phyloP scores from a whole-genome alignment of 2,329 filamentous ascomycete genomes.

The Aspergillus sp. region DNA sequence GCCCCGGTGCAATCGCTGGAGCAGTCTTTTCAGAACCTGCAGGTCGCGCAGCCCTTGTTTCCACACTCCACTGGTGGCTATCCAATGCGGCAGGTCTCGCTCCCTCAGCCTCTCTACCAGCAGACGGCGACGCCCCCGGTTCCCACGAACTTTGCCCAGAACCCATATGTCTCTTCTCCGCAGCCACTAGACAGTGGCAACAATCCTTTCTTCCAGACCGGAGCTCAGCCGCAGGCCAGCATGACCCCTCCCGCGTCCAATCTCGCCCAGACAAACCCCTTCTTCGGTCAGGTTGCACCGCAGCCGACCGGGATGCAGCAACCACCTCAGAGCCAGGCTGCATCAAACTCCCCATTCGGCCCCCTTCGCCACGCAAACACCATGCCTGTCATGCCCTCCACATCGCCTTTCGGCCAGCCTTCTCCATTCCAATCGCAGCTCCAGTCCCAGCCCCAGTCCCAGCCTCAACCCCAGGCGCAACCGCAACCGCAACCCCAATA shows the following conservation, averaged over 20 bases:
- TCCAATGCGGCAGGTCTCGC: slow-evolving; percentile 44
- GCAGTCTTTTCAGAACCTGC: slow-evolving; percentile 74
- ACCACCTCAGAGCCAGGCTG: slow-evolving; percentile 24
- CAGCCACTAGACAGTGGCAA: slow-evolving; percentile 37
- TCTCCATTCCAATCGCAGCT: slow-evolving; percentile 32
- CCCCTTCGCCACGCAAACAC: slow-evolving; percentile 43
- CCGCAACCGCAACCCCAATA: slow-evolving; percentile 25
- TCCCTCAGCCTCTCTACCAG: slow-evolving; percentile 43
- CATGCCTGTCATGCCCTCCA: slow-evolving; percentile 38
- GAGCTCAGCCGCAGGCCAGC: slow-evolving; percentile 30
- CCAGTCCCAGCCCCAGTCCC: slow-evolving; percentile 27
- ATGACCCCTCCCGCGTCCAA: slow-evolving; percentile 27
- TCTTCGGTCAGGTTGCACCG: slow-evolving; percentile 35
- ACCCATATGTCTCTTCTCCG: slow-evolving; percentile 36
- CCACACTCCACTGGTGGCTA: slow-evolving; percentile 73
- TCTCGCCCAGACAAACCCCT: slow-evolving; percentile 35
- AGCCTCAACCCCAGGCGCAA: slow-evolving; percentile 26
- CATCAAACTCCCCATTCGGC: slow-evolving; percentile 15
- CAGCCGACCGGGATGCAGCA: slow-evolving; percentile 23
- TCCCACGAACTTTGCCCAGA: slow-evolving; percentile 38
- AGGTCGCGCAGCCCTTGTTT: slow-evolving; percentile 70
- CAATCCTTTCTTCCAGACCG: slow-evolving; percentile 49
- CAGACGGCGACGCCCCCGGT: slow-evolving; percentile 49
- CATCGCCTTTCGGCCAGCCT: slow-evolving; percentile 32
- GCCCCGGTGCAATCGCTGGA: slow-evolving; percentile 52